Evolutionary conservation across 176 grass and related monocot genomes (phyloP).

Genomic region (Aegilops umbellulata): DNA sequence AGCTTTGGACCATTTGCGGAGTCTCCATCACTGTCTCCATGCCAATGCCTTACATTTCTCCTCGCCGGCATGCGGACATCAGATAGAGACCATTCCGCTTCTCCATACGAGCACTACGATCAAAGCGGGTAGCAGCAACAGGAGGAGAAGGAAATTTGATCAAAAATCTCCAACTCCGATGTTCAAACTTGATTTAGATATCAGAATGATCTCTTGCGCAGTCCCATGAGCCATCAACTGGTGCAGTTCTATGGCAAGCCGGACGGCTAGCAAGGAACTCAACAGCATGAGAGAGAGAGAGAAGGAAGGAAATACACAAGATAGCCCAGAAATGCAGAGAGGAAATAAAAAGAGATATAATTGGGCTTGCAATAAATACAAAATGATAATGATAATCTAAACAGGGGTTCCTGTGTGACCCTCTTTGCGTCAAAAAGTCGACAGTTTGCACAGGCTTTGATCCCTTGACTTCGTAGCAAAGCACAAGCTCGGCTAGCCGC

Average conservation of each 20-base stretch:
- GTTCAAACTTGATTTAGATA: not conserved
- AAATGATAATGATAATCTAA: not conserved
- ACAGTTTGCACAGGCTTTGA: too few relatives aligned
- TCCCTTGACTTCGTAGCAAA: too few relatives aligned
- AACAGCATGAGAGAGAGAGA: not conserved
- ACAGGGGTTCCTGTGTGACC: too few relatives aligned
- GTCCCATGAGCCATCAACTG: not conserved
- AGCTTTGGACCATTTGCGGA: too few relatives aligned
- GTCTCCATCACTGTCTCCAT: conserved; percentile 31
- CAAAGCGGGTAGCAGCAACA: not conserved
- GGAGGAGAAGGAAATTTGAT: conserved; percentile 1
- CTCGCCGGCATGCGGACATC: conserved; percentile 16
- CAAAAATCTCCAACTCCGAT: not conserved
- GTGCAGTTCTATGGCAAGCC: not conserved
- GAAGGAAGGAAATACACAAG: not conserved
- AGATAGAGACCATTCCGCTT: conserved; percentile 18
- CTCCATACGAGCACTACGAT: conserved; percentile 20
- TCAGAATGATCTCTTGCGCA: not conserved
- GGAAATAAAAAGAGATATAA: conserved; percentile 39
- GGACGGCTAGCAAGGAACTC: conserved; percentile 27
- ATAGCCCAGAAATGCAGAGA: conserved; percentile 16
- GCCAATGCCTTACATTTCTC: conserved; percentile 20
- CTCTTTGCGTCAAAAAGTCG: too few relatives aligned
- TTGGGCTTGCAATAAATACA: not conserved
- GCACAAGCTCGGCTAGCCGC: too few relatives aligned